Evolutionary conservation across 2,329 filamentous ascomycete species (phyloP), one percentile per base, ranked within the genome.

Genomic region (Cladophialophora chaetospira): DNA sequence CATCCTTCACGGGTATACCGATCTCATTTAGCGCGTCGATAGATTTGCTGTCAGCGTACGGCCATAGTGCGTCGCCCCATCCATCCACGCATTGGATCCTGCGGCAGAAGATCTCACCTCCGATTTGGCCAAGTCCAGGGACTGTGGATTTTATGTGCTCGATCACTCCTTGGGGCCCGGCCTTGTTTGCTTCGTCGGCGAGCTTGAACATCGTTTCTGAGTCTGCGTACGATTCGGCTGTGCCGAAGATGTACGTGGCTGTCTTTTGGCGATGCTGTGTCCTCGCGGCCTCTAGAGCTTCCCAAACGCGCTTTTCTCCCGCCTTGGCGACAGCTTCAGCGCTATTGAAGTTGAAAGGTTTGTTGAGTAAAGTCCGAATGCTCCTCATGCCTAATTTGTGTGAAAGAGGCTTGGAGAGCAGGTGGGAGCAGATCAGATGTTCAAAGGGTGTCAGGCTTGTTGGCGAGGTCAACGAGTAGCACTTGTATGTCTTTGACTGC

Each of bases 181-280:
- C 53, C n/a, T 71, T 70, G 5, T 69, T 63, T 3, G 65, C 64
- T 50, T 71, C 69, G 17, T 53, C 33, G 10, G 55, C 49, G 5
- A 58, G 23, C 28, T 11, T 9, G 31, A 48, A 54, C 10, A 69
- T 67, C 10, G 50, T 60, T 11, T 65, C 60, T 6, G 53, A 38
- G 13, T 63, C 51, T 2, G 47, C 48, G 8, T 63, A 60, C 23
- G 52, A 44, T 36, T 60, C 42, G 5, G 59, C 64, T 23, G 64
- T 61, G 9, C 53, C 19, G 23, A 57, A 68, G 4, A 78, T 67
- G 54, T 77, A 72, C 6, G 70, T 67, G 0, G 75, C 75, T 1
- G 74, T 77, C 67, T 78, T 78, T 58, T 73, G 74, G 53, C 75
- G 74, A 57, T 78, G 75, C 65, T 78, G 75, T 5, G 74, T 78